Evolutionary conservation across 2,329 filamentous ascomycete genomes (phyloP), one percentile per base, ranked within the genome.

Genomic region (Cordyceps farinosa): DNA sequence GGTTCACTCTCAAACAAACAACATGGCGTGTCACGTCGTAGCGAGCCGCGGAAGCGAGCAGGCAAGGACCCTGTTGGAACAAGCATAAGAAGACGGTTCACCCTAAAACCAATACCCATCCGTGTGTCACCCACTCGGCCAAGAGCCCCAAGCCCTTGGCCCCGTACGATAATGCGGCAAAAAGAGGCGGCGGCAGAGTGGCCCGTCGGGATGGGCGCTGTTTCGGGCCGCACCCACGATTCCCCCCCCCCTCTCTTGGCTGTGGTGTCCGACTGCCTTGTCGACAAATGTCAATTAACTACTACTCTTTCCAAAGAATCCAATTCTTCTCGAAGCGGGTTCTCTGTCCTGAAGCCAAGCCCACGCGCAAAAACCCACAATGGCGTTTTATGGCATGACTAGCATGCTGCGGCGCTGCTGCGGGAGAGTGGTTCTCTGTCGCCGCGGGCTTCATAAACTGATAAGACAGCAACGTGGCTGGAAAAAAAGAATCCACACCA

Each of bases 141-240:
- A 22, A 22, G 15, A 36, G 45, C 30, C 22, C 30, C 54, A 56
- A 56, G 53, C 30, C 54, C n/a, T 5, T 32, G 53, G 30, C 29
- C 30, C 42, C 40, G 29, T 30, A 47, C 53, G 30, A 17, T 30
- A 27, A 57, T 45, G 29, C n/a, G 30, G 17, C 15, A 22, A 42
- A 30, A 36, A 36, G n/a, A 27, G 36, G 42, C 40, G 54, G 54
- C 54, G 22, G 22, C 22, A 22, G 22, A 34, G 34, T 57, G 54
- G 30, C 30, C 17, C 17, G 40, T 22, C 40, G 53, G 17, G 13
- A 34, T 54, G 54, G 22, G 54, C 54, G 54, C 36, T 57, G 40
- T 47, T 55, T 57, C 54, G 54, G 54, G 42, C 54, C 54, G 54
- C 42, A 47, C 5, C 53, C 54, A 34, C 53, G 54, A 57, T 57